Percentiles rank a stretch among this genome's conserved stretches.
Evolutionary conservation across 2,329 filamentous ascomycete species (phyloP).

Genomic region (Podosphaera fusca): DNA sequence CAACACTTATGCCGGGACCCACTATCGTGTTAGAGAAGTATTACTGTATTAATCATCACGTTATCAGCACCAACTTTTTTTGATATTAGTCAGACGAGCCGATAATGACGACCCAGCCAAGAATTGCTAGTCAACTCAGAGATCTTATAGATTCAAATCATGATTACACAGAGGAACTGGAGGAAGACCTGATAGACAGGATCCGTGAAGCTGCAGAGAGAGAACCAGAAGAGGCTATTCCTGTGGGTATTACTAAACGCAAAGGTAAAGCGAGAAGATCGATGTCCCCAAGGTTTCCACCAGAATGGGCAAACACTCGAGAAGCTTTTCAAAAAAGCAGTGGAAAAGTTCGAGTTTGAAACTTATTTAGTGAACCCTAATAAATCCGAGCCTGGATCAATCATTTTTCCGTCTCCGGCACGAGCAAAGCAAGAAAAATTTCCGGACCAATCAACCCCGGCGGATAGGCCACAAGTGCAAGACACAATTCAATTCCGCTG

Average conservation of each 20-base stretch:
- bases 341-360: background rate
- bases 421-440: background rate
- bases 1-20: no score
- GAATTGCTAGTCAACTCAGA: background rate
- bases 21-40: no score
- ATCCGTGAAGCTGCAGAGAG: background rate
- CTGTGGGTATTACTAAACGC: no score
- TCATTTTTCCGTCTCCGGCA: background rate
- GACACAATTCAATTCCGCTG: background rate
- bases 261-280: no score
- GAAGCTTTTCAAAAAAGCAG: background rate
- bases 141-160: background rate
- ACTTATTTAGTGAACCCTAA: background rate
- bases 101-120: no score
- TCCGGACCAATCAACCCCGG: background rate
- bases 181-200: background rate
- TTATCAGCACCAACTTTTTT: no score
- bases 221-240: no score
- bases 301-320: background rate
- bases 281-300: no score
- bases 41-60: no score
- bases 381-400: background rate
- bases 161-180: background rate
- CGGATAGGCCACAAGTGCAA: background rate
- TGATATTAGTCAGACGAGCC: no score